phyloP scores from a whole-genome alignment of 2,329 filamentous ascomycete genomes.

The Aotearoamyces nothofagi region DNA sequence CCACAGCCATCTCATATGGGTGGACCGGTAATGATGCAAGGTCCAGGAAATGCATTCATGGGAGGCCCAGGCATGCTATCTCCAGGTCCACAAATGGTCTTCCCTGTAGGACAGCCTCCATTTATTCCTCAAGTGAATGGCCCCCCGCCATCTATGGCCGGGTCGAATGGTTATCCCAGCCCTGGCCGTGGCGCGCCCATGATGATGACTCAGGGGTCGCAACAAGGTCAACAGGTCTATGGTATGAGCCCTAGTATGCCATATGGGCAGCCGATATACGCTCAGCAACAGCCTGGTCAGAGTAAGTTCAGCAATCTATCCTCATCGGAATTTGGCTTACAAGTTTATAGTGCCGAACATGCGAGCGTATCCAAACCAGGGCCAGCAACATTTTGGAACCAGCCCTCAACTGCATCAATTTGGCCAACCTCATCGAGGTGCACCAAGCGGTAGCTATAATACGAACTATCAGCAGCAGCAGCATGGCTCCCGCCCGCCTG shows the following conservation, averaged over 20 bases:
- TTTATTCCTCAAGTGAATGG: conserved; percentile 45
- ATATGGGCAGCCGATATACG: conserved; percentile 40
- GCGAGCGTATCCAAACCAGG: conserved; percentile 42
- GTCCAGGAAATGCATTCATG: conserved; percentile 54
- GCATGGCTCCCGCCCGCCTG: conserved; percentile 22
- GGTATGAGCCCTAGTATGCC: conserved; percentile 65
- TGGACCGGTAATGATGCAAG: conserved; percentile 71
- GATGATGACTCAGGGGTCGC: conserved; percentile 91
- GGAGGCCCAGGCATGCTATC: conserved; percentile 51
- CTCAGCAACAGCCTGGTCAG: conserved; percentile 54
- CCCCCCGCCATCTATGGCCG: conserved; percentile 43
- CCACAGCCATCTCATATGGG: conserved; percentile 59
- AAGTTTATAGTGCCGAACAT: conserved; percentile 37
- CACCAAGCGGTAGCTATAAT: conserved; percentile 33
- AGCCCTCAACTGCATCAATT: conserved; percentile 54
- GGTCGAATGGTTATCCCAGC: conserved; percentile 71
- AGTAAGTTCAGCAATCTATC: conserved; percentile 40
- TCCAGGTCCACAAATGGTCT: conserved; percentile 69
- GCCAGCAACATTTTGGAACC: conserved; percentile 46
- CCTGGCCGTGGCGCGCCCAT: conserved; percentile 67
- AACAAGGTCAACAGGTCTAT: conserved; percentile 71
- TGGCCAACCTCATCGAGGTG: conserved; percentile 38
- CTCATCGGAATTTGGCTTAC: conserved; percentile 23
- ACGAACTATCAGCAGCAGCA: conserved; percentile 31
- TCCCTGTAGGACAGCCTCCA: conserved; percentile 48